Evolutionary conservation across 257 asterid species (phyloP), one percentile per base, ranked within the genome.

Genomic region (Nicotiana obtusifolia): DNA sequence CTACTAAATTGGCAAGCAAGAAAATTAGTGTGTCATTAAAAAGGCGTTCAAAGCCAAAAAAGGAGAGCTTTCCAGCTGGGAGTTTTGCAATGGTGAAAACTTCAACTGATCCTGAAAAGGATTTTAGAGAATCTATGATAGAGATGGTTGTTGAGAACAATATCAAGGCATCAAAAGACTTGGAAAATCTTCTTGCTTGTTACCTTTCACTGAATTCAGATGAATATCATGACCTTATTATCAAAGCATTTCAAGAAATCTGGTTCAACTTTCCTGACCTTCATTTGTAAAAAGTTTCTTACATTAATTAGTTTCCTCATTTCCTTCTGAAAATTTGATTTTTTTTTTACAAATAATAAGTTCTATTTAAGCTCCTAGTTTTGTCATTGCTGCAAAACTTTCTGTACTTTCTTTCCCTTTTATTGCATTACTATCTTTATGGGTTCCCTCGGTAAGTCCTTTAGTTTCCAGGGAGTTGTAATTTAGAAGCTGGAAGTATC

Each of bases 71-170:
- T 68, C 75, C 80, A 13, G 52, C 92, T 0, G 96, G 89, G 81
- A 90, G 99, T 59, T 89, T 93, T 76, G 98, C 97, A 15, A 84
- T 95, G n/a, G 99, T 95, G 49, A 95, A 93, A 82, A 90, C 98
- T 1, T 95, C 99, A 7, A 20, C 90, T 33, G 99, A 95, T 80
- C 99, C 99, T 0, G 91, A 93, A 59, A 93, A 82, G 33, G 99
- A 95, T 83, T 95, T 95, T 80, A 87, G 88, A 78, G 99, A 95
- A 0, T 95, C 99, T 0, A 95, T 95, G 99, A 81, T 89, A 91
- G 99, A 93, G 82, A 95, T 95, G 99, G 88, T 95, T 2, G 90
- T 89, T 67, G 98, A 95, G 86, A 95, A 95, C 60, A 90, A 92
- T 57, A 93, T 93, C 5, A 86, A 84, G 81, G 87, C 86, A 19